phyloP scores from a whole-genome alignment of 495 filamentous ascomycete genomes.

The Trichoderma asperelloides region DNA sequence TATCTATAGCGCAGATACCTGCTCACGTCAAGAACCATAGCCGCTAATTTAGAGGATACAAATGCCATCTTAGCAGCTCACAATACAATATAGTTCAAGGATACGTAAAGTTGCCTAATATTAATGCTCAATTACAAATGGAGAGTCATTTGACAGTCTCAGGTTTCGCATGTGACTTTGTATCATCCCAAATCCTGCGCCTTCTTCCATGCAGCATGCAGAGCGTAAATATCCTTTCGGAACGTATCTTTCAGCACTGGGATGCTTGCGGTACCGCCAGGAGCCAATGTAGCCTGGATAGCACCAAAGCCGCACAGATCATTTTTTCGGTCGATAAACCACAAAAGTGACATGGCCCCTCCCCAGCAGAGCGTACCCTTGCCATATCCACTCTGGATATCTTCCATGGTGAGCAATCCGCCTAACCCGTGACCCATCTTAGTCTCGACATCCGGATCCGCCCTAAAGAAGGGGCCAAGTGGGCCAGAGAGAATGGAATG shows the following conservation, averaged over 20 bases:
- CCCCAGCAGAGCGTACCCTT: constrained; percentile 20
- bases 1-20: too few relatives aligned
- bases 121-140: too few relatives aligned
- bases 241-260: constrained; percentile 34
- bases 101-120: too few relatives aligned
- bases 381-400: constrained; percentile 17
- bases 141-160: too few relatives aligned
- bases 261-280: constrained; percentile 23
- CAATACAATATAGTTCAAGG: too few relatives aligned
- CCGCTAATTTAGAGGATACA: too few relatives aligned
- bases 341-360: constrained; percentile 18
- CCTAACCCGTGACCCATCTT: constrained; percentile 14
- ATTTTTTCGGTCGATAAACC: constrained; percentile 41
- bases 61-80: too few relatives aligned
- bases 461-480: constrained; percentile 20
- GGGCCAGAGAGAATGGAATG: constrained; percentile 13
- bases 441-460: constrained; percentile 12
- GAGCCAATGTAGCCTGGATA: constrained; percentile 28
- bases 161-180: too few relatives aligned
- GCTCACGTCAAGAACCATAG: too few relatives aligned
- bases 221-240: constrained; percentile 33
- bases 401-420: constrained; percentile 18
- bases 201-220: constrained; percentile 21
- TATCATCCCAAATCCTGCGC: too few relatives aligned
- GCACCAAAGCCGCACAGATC: constrained; percentile 35